Evolutionary conservation across 1,139 yeast genomes (phyloP), one percentile per base, ranked within the genome.

Genomic region (Blastobotrys indianensis): DNA sequence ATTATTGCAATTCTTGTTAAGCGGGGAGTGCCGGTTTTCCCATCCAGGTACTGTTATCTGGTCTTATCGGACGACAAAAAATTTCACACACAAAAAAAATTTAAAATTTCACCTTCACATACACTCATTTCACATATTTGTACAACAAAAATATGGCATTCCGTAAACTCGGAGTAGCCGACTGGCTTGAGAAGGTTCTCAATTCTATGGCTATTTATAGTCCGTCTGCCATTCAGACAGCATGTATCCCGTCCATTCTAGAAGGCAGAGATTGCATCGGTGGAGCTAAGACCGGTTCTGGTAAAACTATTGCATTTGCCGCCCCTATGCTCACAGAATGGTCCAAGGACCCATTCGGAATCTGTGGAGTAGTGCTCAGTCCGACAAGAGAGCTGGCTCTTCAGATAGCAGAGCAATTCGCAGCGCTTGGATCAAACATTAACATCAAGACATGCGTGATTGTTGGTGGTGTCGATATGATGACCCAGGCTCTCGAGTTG

Each of bases 211-310:
- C 82, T 52, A 92, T 92, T 43, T 71, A 75, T 35, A 73, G 76
- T 5, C 98, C 99, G 1, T 86, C 97, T 0, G 77, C 80, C 28
- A 90, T 92, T 68, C 99, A 92, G 63, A 61, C 73, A 4, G 88
- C 88, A 2, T 88, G 97, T 63, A 92, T 92, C 41, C 97, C 97
- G 0, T 77, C 83, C 49, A 85, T 92, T 50, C 64, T 92, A 39
- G 73, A 72, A 32, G 97, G 94, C 8, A 77, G 81, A 55, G 96
- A 90, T 64, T 90, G 97, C 64, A 92, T 92, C 42, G 99, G 98
- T 44, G 98, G 98, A 33, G 98, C 99, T 37, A 85, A 85, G 65
- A 92, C 99, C 0, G 99, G 99, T 68, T 83, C 94, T 30, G 99
- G 99, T 76, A 92, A 92, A 63, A 92, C 99, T 2, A 82, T 94